Base-by-base conservation (phyloP, 257 asterid species). In the Solanum commersonii region DNA sequence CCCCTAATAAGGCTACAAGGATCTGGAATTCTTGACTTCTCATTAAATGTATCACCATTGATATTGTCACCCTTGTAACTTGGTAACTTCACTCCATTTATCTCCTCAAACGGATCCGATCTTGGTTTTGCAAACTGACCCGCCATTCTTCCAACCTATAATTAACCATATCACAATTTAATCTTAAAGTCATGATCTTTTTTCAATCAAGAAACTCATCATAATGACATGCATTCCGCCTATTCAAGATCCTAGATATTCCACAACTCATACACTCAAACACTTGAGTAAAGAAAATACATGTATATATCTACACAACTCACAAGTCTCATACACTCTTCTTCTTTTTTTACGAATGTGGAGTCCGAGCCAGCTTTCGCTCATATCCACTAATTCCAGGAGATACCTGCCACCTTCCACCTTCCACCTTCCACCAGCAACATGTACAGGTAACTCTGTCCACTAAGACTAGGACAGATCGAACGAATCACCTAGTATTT, bases 51-150 rank as follows among this genome's bases (percentile, higher is more conserved):
- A 88, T 95, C 98, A 8, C 98, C 96, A 25, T 95, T 94, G 25
- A 95, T 92, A 93, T 94, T 95, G 68, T 95, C 98, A 25, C 98
- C 98, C 90, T 91, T 95, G 89, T 95, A 95, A 89, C 96, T 95
- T 25, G 98, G 98, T 34, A 95, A 89, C 91, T 95, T 94, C 27
- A 95, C 93, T 63, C 98, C 96, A 92, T 95, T 89, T 83, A 81
- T 91, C 87, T 90, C 95, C 91, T 94, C 96, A 0, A 84, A 88
- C 22, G 95, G 71, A 14, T 94, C 96, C 2, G 98, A 94, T 84
- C 98, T 92, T 42, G 95, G 97, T 46, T 95, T 94, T 2, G 97
- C 97, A 92, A 95, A 95, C 91, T 95, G 98, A 2, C 97, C 98
- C 2, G 96, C 97, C 97, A 95, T 95, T 91, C 98, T 92, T 40